Conservation (phyloP, 495 filamentous ascomycete genomes). For the Recurvomyces mirabilis region DNA sequence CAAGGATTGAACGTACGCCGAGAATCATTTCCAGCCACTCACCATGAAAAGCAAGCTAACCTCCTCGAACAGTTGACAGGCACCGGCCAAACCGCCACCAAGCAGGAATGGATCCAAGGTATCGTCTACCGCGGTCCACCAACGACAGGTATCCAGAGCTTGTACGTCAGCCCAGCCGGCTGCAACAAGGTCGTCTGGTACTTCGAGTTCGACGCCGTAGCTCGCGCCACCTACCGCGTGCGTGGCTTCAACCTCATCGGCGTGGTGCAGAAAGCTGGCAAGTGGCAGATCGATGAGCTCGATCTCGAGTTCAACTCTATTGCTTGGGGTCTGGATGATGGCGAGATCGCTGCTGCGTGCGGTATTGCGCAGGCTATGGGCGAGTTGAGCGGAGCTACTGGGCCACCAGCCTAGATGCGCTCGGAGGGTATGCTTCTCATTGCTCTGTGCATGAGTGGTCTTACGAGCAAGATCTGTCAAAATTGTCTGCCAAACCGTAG, state of each 20-base stretch:
- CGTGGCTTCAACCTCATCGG: conserved; percentile 4
- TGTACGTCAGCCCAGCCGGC: conserved; percentile 1
- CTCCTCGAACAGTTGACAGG: conserved; percentile 4
- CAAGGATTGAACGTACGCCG: too few species aligned
- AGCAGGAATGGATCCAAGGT: conserved; percentile 2
- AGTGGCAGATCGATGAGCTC: conserved; percentile 6
- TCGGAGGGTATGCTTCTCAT: too few species aligned
- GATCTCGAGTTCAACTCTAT: conserved; percentile 5
- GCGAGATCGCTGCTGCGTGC: too few species aligned
- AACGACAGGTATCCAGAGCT: neutral
- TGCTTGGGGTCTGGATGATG: conserved; percentile 7
- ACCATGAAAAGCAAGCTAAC: too few species aligned
- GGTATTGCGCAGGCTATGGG: too few species aligned
- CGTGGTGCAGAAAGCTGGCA: neutral
- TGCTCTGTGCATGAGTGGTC: too few species aligned
- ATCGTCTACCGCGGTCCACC: neutral
- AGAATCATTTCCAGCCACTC: too few species aligned
- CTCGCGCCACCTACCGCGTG: conserved; percentile 1
- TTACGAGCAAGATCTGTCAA: too few species aligned
- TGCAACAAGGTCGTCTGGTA: conserved; percentile 1
- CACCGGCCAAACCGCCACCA: neutral
- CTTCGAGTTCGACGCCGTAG: conserved; percentile 1
- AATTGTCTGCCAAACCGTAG: too few species aligned
- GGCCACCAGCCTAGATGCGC: too few species aligned
- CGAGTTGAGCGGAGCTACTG: too few species aligned